Base-by-base conservation (phyloP, 345 rosid species). In the Linum lewisii region DNA sequence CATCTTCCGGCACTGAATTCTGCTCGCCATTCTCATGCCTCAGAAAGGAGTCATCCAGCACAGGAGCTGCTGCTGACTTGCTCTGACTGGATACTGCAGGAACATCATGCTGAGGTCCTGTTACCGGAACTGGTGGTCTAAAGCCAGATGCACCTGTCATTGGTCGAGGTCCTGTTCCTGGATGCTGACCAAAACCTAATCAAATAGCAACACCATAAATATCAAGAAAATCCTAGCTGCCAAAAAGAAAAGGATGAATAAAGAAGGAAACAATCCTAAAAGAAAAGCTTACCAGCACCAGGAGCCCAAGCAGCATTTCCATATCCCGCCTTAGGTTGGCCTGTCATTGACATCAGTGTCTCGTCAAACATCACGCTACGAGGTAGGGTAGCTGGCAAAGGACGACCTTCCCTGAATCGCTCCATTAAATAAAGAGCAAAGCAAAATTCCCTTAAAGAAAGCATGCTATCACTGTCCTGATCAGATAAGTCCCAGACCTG, bases 401-500 rank as follows among this genome's bases (percentile, higher is more conserved):
- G 81, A 62, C 82, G 84, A 23, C 99, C 99, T 76, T 89, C 99
- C 79, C 95, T 89, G 67, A 56, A 80, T 50, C 91, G 89, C 81
- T 93, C 98, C 98, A 91, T 91, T 79, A 91, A 74, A 77, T 91
- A 91, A 51, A 91, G 85, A 62, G 98, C 88, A 76, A 82, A 82
- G 80, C 97, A 93, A 64, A 93, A 93, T 66, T 93, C 99, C 76
- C 94, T 89, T 84, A 89, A 75, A 62, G 99, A 89, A 73, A 93
- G 97, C 97, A 93, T 93, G 78, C 97, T 89, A 72, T 93, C 99
- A 74, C 66, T 79, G 67, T 93, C 99, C 77, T 93, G 99, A 81
- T 93, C 99, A 44, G 99, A 89, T 73, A 93, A 79, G 75, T 93
- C 95, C 97, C 99, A 93, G 13, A 93, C 94, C 77, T 81, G 95